Evolutionary conservation across 129 eudicot species (phyloP).

Genomic region (Scalesia atractyloides): DNA sequence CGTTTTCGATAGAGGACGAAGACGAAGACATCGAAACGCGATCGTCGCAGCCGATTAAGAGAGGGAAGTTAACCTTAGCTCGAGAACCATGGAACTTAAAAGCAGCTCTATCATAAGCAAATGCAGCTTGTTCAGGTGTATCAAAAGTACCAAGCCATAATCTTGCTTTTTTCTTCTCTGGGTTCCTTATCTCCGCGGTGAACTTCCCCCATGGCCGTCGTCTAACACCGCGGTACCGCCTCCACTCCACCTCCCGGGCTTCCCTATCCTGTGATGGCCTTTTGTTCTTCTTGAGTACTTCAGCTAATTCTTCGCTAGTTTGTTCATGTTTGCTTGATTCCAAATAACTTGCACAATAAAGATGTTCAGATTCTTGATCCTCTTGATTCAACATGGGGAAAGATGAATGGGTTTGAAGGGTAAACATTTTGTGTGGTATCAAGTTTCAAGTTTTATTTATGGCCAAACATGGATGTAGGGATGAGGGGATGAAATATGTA

Average conservation of each 20-base stretch:
- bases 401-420: constrained; percentile 19
- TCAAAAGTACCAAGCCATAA: constrained; percentile 44
- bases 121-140: constrained; percentile 42
- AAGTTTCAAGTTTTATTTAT: constrained; percentile 3
- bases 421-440: constrained; percentile 18
- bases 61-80: constrained; percentile 43
- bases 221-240: constrained; percentile 42
- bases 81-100: constrained; percentile 43
- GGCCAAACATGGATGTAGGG: constrained; percentile 7
- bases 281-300: constrained; percentile 23
- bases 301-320: not conserved
- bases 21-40: constrained; percentile 20
- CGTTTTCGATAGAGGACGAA: constrained; percentile 20
- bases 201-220: constrained; percentile 47
- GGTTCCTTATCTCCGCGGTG: constrained; percentile 45
- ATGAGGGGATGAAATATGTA: constrained; percentile 10
- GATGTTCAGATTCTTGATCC: not conserved
- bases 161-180: constrained; percentile 41
- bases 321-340: not conserved
- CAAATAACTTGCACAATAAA: constrained; percentile 20
- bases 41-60: constrained; percentile 26
- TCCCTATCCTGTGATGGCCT: constrained; percentile 2
- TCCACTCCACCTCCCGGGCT: constrained; percentile 28
- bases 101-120: constrained; percentile 42
- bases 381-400: constrained; percentile 3